Evolutionary conservation across 116 monocot genomes (phyloP), one percentile per base, ranked within the genome.

Genomic region (Trichopus zeylanicus): DNA sequence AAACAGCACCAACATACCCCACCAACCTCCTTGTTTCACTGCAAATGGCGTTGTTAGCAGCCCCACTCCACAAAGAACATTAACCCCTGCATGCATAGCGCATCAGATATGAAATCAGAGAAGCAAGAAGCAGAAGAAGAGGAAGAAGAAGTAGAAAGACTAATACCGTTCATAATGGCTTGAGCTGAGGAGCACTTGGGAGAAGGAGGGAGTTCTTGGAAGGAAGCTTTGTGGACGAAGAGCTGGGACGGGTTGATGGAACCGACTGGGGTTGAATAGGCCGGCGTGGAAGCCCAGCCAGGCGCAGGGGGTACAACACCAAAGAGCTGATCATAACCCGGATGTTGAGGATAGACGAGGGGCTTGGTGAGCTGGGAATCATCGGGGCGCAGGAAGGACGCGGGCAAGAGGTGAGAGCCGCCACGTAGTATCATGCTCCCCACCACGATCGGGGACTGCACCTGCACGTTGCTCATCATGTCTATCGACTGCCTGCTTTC

Each of bases 21-120:
- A 39, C 87, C 82, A 87, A 5, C 82, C 82, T 20, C 82, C 82
- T 73, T 82, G 56, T 33, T 82, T 82, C 22, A 82, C 19, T 11
- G 82, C 79, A 22, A 82, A 87, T 21, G 78, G 79, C 1, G 67
- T 76, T 11, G 76, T 63, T 3, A 82, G 78, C 7, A 87, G 48
- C 7, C 79, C 87, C 46, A 87, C 82, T 22, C 87, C 82, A 67
- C 87, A 87, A 2, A 87, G 58, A 55, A 82, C 73, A 73, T 87
- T 87, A 23, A 87, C 19, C 55, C 82, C 86, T 82, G 42, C 10
- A 51, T 20, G 13, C 46, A 47, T n/a, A 22, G 21, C 22, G 48
- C 16, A 22, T 64, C 2, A 20, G 24, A 60, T 18, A 55, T 30
- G 11, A 5, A 30, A 18, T 46, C 20, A 24, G 1, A 35, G 4